Base-by-base conservation (phyloP, 192 early-diverging fungal genomes). In the Podila minutissima region DNA sequence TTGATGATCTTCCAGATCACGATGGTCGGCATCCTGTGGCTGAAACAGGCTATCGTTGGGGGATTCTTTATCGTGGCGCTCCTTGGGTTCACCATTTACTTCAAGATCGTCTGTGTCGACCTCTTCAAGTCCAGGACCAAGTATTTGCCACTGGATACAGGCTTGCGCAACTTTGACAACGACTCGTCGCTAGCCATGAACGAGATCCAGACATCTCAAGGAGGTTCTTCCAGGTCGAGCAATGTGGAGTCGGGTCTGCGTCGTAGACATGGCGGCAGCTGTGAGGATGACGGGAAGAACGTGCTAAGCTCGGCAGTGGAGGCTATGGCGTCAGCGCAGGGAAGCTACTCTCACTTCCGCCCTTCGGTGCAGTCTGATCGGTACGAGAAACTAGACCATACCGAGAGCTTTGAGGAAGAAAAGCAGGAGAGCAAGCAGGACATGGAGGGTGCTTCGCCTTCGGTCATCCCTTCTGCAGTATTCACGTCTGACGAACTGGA, bases 1-100 rank as follows among this genome's bases (percentile, higher is more conserved):
- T 61, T 92, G 2, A 64, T 88, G 22, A 85, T 92, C 13, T 88
- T 88, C 66, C 89, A 90, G 49, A 67, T 90, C 3, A 88, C 86
- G 0, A 88, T 92, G 77, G 71, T 88, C 7, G 88, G 89, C 4
- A 29, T 89, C 4, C 75, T 92, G 1, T 88, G 86, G 59, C 57
- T 90, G 13, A 86, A 85, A 11, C 74, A 88, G 35, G 87, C 83
- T 3, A 67, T 87, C 2, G 46, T 83, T 0, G 49, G 50, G 12
- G 87, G 84, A 0, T 85, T 86, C 26, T 69, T 85, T n/a, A 61
- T 86, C 0, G 41, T 87, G 1, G 85, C 85, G 3, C 53, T 89
- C 28, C 63, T 91, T 6, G 66, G 84, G 3, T 81, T 88, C 24
- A 89, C 89, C 0, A 32, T 68, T 0, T 89, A 84, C 64, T 78